Evolutionary conservation across 495 filamentous ascomycete genomes (phyloP).

Genomic region (Aspergillus campestris): DNA sequence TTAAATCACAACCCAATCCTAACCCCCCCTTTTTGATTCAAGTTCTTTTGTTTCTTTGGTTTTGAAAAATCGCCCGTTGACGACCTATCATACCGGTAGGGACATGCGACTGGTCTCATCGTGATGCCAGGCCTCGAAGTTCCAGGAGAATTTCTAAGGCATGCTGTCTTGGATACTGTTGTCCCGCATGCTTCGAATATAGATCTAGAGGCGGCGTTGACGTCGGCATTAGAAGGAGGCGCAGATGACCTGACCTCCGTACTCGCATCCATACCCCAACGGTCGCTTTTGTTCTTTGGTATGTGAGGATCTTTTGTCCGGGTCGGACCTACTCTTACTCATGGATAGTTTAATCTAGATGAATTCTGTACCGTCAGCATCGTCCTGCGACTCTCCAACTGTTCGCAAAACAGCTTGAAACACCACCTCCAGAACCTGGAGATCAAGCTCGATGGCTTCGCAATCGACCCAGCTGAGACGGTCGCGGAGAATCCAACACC

Average conservation of each 20-base stretch:
- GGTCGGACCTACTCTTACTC: conserved; percentile 45
- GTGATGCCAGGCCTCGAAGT: conserved; percentile 35
- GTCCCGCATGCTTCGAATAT: conserved; percentile 63
- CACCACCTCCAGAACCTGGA: conserved; percentile 53
- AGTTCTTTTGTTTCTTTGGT: not conserved
- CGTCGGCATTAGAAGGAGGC: conserved; percentile 38
- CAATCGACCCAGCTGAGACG: conserved; percentile 50
- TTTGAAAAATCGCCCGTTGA: not conserved
- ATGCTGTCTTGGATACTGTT: conserved; percentile 68
- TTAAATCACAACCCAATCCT: not conserved
- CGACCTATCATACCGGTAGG: not conserved
- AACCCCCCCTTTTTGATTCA: not conserved
- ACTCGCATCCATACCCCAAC: conserved; percentile 42
- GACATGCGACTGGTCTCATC: conserved; percentile 20
- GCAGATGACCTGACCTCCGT: conserved; percentile 37
- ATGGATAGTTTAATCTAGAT: conserved; percentile 57
- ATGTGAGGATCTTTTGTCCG: conserved; percentile 24
- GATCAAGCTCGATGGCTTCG: conserved; percentile 62
- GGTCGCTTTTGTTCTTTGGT: conserved; percentile 63
- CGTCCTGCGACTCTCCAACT: conserved; percentile 58
- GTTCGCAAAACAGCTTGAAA: conserved; percentile 49
- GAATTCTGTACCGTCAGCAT: conserved; percentile 67
- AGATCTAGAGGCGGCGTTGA: conserved; percentile 53
- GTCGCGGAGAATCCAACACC: conserved; percentile 38
- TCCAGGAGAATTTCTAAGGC: conserved; percentile 55